Evolutionary conservation across 2,329 filamentous ascomycete species (phyloP), one percentile per base, ranked within the genome.

Genomic region (Arthrinium phaeospermum): DNA sequence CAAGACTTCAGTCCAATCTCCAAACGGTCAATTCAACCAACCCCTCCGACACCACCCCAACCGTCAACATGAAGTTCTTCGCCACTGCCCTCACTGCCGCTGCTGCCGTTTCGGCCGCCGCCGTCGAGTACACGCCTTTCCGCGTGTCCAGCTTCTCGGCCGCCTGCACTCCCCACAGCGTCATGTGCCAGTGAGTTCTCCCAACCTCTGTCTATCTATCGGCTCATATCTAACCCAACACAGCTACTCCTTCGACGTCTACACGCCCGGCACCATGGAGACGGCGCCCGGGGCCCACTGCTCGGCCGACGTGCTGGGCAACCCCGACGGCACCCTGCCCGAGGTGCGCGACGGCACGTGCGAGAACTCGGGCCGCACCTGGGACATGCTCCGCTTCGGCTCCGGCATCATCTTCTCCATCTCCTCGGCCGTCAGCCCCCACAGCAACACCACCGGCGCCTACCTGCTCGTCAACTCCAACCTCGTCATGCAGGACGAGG

Each of bases 381-480:
- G 53, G 53, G 53, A 61, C 53, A 37, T 37, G 53, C 53, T 61
- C 16, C 53, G 53, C 30, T 37, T 61, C 30, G 53, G 53, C 53
- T 61, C 53, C 30, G 53, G 53, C 30, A n/a, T 61, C 53, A 37
- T 61, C 53, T 61, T 61, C 53, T 4, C 53, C 53, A n/a, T 61
- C 53, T 61, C 53, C 53, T n/a, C 16, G 7, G 53, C 2, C 53
- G 53, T 61, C 53, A 61, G 53, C 53, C 53, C 53, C 53, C 53
- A 37, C 53, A 61, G 53, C 53, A 61, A 61, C 53, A 61, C 53
- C 53, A 61, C 53, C 30, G 53, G 53, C 30, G 53, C 53, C 53
- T 61, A 61, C 53, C 53, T 61, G 53, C 53, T 61, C 53, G 53
- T n/a, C 53, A 61, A 61, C 53, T 61, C 53, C 30, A n/a, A 37